phyloP scores from a whole-genome alignment of 2,329 filamentous ascomycete species.

The Tympanopsis confertula region DNA sequence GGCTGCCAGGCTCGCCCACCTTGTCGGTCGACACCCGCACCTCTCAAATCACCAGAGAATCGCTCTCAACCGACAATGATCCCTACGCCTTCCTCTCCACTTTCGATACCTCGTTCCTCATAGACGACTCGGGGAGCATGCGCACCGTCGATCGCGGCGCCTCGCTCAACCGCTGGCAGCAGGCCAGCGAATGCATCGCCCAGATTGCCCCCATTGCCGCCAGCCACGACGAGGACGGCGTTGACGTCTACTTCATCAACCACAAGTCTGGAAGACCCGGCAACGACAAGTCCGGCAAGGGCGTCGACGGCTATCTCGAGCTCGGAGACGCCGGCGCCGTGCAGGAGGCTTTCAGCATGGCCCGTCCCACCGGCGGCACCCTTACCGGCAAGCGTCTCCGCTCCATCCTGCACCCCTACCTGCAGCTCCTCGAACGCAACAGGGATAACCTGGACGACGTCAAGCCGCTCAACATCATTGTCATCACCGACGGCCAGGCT shows the following conservation, averaged over 20 bases:
- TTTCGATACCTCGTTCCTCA: conserved; percentile 82
- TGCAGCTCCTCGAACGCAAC: conserved; percentile 36
- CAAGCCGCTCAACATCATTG: conserved; percentile 81
- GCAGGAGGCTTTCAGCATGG: conserved; percentile 55
- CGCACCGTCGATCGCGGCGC: conserved; percentile 27
- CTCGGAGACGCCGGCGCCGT: conserved; percentile 48
- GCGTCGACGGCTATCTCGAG: conserved; percentile 47
- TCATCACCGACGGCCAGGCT: conserved; percentile 80
- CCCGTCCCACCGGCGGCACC: conserved; percentile 56
- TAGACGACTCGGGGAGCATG: conserved; percentile 92
- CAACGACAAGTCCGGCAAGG: conserved; percentile 16
- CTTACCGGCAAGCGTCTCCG: conserved; percentile 64
- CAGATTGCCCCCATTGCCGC: conserved; percentile 76
- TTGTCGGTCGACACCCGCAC: too few species aligned
- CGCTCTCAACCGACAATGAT: conserved; percentile 39
- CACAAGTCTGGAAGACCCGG: conserved; percentile 30
- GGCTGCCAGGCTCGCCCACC: too few species aligned
- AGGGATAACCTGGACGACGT: conserved; percentile 32
- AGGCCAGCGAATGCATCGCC: conserved; percentile 59
- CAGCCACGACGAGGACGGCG: conserved; percentile 66
- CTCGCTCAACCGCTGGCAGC: conserved; percentile 48
- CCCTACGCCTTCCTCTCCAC: conserved; percentile 62
- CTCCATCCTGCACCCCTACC: conserved; percentile 63
- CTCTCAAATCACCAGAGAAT: conserved; percentile 8
- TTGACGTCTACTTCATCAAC: conserved; percentile 90